These are phyloP conservation scores for Corinectria fuckeliana DNA, from an alignment of 2,329 filamentous ascomycete genomes.

Conservation along the genomic window DNA sequence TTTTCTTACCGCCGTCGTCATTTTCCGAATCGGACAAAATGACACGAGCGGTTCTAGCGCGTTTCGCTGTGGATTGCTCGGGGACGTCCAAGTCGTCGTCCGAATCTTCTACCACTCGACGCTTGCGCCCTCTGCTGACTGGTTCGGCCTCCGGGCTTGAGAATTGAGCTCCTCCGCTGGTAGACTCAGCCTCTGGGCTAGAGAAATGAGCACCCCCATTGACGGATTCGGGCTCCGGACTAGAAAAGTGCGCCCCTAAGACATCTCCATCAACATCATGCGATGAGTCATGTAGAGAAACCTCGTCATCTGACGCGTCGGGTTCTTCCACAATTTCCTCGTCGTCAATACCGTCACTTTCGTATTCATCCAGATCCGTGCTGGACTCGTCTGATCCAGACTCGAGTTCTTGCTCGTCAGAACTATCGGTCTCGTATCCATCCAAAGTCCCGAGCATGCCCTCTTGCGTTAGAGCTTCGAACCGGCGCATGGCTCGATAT, in stretches of 20 bases:
- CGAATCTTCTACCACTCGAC: slow-evolving; percentile 41
- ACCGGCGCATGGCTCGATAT: slow-evolving; percentile 21
- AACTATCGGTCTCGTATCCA: slow-evolving; percentile 19
- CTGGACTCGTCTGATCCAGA: slow-evolving; percentile 26
- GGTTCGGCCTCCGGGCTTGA: slow-evolving; percentile 17
- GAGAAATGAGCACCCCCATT: slow-evolving; percentile 10
- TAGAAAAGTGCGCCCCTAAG: slow-evolving; percentile 38
- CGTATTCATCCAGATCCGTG: slow-evolving; percentile 42
- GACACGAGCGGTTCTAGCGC: slow-evolving; percentile 27
- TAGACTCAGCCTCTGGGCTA: background rate
- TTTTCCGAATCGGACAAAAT: slow-evolving; percentile 34
- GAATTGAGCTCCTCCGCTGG: background rate
- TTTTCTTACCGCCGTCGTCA: slow-evolving; percentile 12
- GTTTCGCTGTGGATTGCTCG: slow-evolving; percentile 31
- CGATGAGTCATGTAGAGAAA: slow-evolving; percentile 20
- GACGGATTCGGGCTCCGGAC: slow-evolving; percentile 34
- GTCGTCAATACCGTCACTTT: slow-evolving; percentile 50
- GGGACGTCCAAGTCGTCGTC: slow-evolving; percentile 38
- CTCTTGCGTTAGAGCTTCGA: too few species aligned
- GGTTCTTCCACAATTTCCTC: slow-evolving; percentile 36
- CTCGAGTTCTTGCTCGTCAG: slow-evolving; percentile 20
- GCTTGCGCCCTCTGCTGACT: slow-evolving; percentile 33
- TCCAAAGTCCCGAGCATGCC: slow-evolving; percentile 6
- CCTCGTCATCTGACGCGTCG: slow-evolving; percentile 39
- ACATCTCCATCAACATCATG: slow-evolving; percentile 14